Conservation (phyloP, 805 yeast species). For the Yarrowia bubula region DNA sequence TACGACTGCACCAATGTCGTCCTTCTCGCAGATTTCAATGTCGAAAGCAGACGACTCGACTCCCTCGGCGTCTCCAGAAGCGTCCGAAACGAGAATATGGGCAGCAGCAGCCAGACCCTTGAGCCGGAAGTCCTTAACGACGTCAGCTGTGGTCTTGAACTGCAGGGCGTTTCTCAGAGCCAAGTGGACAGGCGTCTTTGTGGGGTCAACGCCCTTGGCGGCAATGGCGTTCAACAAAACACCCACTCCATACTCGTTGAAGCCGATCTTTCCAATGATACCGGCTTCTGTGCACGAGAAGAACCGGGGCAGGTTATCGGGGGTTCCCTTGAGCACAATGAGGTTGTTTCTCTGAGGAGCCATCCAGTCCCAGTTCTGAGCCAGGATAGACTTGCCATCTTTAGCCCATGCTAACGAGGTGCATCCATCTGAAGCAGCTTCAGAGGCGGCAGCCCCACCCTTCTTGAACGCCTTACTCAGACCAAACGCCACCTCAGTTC, state of each 20-base stretch:
- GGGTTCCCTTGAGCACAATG: constrained; percentile 36
- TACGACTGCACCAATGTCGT: constrained; percentile 27
- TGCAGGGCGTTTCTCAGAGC: constrained; percentile 41
- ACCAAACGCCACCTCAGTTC: constrained; percentile 43
- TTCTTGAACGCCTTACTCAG: constrained; percentile 27
- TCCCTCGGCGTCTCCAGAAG: constrained; percentile 27
- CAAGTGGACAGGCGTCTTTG: constrained; percentile 43
- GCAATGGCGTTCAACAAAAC: constrained; percentile 40
- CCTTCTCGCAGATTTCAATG: constrained; percentile 14
- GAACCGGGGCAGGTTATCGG: constrained; percentile 35
- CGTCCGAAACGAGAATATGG: constrained; percentile 31
- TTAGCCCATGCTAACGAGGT: constrained; percentile 39
- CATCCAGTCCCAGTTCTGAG: constrained; percentile 49
- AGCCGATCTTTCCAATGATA: constrained; percentile 41
- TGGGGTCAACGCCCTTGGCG: constrained; percentile 37
- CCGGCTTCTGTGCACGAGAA: constrained; percentile 42
- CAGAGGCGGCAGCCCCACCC: not conserved
- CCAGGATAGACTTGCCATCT: constrained; percentile 36
- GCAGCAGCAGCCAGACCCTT: constrained; percentile 31
- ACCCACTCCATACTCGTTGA: constrained; percentile 40
- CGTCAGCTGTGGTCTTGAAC: constrained; percentile 33
- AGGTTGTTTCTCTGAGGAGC: constrained; percentile 35
- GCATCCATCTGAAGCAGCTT: constrained; percentile 42
- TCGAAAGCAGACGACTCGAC: constrained; percentile 31
- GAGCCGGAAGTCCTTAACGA: constrained; percentile 27